These are phyloP conservation scores for Aureobasidium pullulans DNA, from an alignment of 2,329 filamentous ascomycete genomes.

Conservation along the genomic window DNA sequence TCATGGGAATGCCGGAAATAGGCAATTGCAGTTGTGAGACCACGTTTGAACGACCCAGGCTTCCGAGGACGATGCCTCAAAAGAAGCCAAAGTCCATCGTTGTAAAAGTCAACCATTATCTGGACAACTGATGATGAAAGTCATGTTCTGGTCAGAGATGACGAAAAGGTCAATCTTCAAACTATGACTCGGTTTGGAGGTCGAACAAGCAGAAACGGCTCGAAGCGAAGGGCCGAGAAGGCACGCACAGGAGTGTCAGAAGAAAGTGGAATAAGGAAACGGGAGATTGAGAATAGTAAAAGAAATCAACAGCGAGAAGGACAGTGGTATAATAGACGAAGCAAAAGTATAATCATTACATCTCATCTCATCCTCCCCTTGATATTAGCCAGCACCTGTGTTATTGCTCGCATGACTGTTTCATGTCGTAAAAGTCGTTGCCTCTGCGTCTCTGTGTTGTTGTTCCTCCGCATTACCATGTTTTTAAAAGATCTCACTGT, in stretches of 20 bases:
- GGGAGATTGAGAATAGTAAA: background rate
- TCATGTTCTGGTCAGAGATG: too few relatives aligned
- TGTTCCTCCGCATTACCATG: background rate
- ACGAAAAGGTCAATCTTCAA: background rate
- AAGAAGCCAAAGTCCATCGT: too few relatives aligned
- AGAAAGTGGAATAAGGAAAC: background rate
- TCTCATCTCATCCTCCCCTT: background rate
- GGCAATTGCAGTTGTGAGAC: background rate
- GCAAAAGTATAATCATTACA: constrained; percentile 4
- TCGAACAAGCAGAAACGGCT: background rate
- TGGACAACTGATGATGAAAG: too few relatives aligned
- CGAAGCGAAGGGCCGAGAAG: background rate
- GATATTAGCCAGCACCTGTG: background rate
- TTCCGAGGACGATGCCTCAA: too few relatives aligned
- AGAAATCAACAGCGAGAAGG: background rate
- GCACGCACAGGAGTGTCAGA: background rate
- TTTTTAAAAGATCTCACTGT: constrained; percentile 7
- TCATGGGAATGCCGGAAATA: background rate
- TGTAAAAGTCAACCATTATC: too few relatives aligned
- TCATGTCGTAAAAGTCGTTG: constrained; percentile 1
- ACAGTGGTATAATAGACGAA: background rate
- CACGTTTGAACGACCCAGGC: background rate
- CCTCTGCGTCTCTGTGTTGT: background rate
- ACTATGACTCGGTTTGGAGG: background rate
- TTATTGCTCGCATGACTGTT: background rate